Base-by-base conservation (phyloP, 2,329 filamentous ascomycete species). In the Colletotrichum liaoningense region DNA sequence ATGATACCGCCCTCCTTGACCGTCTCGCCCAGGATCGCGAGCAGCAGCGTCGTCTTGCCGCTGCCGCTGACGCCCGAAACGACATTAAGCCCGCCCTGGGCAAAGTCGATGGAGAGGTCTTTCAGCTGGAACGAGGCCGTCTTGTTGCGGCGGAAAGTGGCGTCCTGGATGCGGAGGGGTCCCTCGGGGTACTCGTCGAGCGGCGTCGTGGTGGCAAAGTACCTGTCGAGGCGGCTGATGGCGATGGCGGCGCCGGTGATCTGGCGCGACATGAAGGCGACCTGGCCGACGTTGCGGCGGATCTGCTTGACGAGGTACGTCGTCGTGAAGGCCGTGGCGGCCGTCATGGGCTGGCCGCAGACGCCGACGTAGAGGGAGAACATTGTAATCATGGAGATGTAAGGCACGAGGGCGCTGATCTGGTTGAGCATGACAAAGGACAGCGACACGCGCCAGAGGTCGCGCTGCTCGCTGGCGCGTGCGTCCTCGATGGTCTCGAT, bases 281-380 rank as follows among this genome's bases (percentile, higher is more conserved):
- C 81, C 82, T 87, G 87, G 67, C 84, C 83, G 56, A 90, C 82
- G 67, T 90, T 89, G 63, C 84, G 82, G 22, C 89, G 85, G 68
- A 91, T 82, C 2, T 85, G 88, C 75, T 86, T 85, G 75, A 90
- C 84, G 8, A 91, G 82, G 8, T 84, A 86, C 9, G 90, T 84
- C 1, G 89, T 86, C 3, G 89, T 91, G 75, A 91, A 91, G 11
- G 89, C 89, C 52, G 88, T 83, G n/a, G 88, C 87, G 14, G 89
- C 88, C 9, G 87, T 86, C 16, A 91, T 82, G 4, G 84, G 84
- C 70, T 84, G 81, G 66, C 86, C 82, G 30, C 84, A 83, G 14
- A 88, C 83, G 1, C 85, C 82, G 2, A 88, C 86, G 67, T 90
- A 86, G 11, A 88, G 79, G 16, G 83, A 84, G 76, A 91, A 90